Percentiles rank a stretch among this genome's conserved stretches.
These are phyloP conservation scores for Leishmania turanica DNA, from an alignment of 208 protist genomes.

Conservation along the genomic window DNA sequence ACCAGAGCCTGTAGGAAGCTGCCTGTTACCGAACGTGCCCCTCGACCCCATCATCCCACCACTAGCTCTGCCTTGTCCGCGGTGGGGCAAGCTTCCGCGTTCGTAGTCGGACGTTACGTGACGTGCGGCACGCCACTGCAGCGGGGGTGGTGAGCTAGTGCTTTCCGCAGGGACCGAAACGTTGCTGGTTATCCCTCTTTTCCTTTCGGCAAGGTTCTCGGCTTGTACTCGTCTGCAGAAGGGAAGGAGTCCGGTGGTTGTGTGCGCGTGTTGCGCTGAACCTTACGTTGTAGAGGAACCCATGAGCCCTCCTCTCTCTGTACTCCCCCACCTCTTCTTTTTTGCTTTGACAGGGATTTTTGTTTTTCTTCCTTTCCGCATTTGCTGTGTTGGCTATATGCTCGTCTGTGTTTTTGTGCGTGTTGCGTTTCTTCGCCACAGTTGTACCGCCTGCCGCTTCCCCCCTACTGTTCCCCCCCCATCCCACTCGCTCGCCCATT, in stretches of 20 bases:
- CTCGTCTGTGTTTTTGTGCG: not conserved
- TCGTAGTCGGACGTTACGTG: not conserved
- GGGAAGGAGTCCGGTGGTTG: not conserved
- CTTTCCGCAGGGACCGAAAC: not conserved
- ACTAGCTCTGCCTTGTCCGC: slow-evolving; percentile 37
- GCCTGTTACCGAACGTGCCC: slow-evolving; percentile 30
- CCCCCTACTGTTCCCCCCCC: too few species aligned
- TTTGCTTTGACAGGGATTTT: not conserved
- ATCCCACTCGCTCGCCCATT: not conserved
- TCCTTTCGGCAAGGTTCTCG: not conserved
- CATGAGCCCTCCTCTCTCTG: not conserved
- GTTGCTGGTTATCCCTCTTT: too few species aligned
- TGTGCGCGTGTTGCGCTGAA: not conserved
- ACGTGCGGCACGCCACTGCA: not conserved
- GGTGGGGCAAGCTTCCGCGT: slow-evolving; percentile 41
- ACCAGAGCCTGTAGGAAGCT: slow-evolving; percentile 38
- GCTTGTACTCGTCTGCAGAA: not conserved
- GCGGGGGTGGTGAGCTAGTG: not conserved
- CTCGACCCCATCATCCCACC: slow-evolving; percentile 36
- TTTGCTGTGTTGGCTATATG: not conserved
- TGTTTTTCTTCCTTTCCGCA: not conserved
- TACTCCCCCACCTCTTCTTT: not conserved
- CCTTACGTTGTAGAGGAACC: not conserved
- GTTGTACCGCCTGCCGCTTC: not conserved
- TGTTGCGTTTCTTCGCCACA: not conserved